These are phyloP conservation scores for Phytophthora sansomeana DNA, from an alignment of 352 stramenopile genomes.

Conservation along the genomic window DNA sequence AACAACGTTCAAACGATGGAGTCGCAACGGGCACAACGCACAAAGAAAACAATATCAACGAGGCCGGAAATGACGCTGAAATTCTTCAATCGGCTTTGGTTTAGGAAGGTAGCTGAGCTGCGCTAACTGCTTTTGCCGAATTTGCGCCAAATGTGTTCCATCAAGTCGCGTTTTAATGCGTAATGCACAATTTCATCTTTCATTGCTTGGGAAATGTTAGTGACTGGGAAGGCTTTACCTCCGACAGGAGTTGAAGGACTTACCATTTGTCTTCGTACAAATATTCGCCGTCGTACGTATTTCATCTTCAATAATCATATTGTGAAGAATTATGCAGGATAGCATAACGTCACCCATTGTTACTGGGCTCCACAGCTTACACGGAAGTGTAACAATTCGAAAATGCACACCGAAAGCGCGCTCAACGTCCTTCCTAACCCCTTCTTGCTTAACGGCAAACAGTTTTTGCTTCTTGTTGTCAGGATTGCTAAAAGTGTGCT, in stretches of 20 bases:
- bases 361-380: background rate
- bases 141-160: background rate
- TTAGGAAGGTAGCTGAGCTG: too few relatives aligned
- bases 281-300: background rate
- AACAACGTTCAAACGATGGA: too few relatives aligned
- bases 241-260: background rate
- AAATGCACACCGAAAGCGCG: constrained; percentile 1
- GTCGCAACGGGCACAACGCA: too few relatives aligned
- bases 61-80: background rate
- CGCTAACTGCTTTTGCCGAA: background rate
- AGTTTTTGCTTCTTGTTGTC: background rate
- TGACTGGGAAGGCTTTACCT: background rate
- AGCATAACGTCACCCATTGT: constrained; percentile 3
- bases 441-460: background rate
- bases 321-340: constrained; percentile 15
- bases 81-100: background rate
- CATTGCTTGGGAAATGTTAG: background rate
- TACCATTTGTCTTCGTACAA: background rate
- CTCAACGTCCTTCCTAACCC: background rate
- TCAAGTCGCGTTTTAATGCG: background rate
- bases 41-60: background rate
- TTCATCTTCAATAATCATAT: constrained; percentile 19
- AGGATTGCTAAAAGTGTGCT: background rate
- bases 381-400: background rate
- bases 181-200: background rate